Conservation (phyloP, 495 filamentous ascomycete genomes). For the Aspergillus hancockii region DNA sequence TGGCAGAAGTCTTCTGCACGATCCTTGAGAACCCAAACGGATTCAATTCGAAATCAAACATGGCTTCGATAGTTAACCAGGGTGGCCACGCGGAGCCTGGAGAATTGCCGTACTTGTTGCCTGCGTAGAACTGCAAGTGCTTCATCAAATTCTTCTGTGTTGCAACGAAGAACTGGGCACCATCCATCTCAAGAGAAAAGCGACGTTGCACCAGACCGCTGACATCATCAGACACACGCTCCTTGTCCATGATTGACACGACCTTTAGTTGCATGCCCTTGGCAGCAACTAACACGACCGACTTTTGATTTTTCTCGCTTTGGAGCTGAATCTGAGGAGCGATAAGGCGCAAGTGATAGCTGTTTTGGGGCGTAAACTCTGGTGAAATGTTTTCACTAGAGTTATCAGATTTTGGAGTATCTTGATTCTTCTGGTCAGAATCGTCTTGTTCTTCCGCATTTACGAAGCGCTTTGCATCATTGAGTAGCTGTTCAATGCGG, state of each 20-base stretch:
- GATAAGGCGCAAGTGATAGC: slow-evolving; percentile 90
- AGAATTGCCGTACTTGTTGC: slow-evolving; percentile 86
- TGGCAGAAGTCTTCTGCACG: slow-evolving; percentile 91
- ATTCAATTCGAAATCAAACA: slow-evolving; percentile 91
- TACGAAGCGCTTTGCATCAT: slow-evolving; percentile 82
- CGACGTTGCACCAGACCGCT: slow-evolving; percentile 92
- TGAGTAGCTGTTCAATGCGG: slow-evolving; percentile 83
- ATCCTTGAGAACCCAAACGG: slow-evolving; percentile 96
- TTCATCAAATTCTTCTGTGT: slow-evolving; percentile 84
- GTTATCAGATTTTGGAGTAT: slow-evolving; percentile 47
- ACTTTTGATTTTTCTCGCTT: slow-evolving; percentile 94
- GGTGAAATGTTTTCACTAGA: slow-evolving; percentile 74
- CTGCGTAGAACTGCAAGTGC: slow-evolving; percentile 88
- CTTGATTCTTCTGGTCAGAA: slow-evolving; percentile 30
- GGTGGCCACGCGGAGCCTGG: slow-evolving; percentile 89
- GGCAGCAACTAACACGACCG: slow-evolving; percentile 87
- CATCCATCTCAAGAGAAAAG: slow-evolving; percentile 92
- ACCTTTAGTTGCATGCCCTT: slow-evolving; percentile 98
- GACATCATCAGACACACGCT: slow-evolving; percentile 86
- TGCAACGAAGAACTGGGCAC: slow-evolving; percentile 95
- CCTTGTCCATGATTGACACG: slow-evolving; percentile 96
- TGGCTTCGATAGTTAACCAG: slow-evolving; percentile 96
- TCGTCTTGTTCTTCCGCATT: slow-evolving; percentile 63
- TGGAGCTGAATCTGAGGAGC: slow-evolving; percentile 97
- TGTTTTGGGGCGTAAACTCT: slow-evolving; percentile 92